phyloP scores from a whole-genome alignment of 176 grass and related monocot genomes.

The Oryza punctata region DNA sequence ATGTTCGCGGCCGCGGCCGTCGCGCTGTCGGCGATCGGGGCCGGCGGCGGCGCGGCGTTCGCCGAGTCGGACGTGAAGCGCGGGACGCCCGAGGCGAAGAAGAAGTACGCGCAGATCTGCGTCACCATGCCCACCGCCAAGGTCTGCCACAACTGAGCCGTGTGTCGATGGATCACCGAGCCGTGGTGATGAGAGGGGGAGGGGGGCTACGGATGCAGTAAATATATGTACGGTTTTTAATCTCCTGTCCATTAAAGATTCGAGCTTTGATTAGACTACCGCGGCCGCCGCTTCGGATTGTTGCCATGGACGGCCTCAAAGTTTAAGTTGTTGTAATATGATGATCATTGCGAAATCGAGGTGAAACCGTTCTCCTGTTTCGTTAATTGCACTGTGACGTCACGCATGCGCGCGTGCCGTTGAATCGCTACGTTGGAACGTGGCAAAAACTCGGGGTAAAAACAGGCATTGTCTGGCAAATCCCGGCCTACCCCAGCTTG shows the following conservation, averaged over 20 bases:
- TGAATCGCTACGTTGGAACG: no score
- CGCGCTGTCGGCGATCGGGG: constrained; percentile 31
- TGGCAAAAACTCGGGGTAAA: no score
- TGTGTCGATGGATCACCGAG: neutral
- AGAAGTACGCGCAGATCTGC: constrained; percentile 74
- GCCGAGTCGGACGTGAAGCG: constrained; percentile 49
- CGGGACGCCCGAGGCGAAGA: constrained; percentile 62
- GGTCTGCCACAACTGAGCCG: constrained; percentile 67
- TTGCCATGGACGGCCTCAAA: constrained; percentile 38
- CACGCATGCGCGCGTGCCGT: no score
- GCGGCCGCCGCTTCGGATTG: neutral
- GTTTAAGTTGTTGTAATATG: constrained; percentile 18
- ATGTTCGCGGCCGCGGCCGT: constrained; percentile 59
- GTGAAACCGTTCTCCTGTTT: constrained; percentile 21
- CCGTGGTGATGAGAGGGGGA: neutral
- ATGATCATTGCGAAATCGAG: constrained; percentile 37
- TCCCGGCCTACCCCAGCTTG: no score
- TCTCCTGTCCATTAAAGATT: neutral
- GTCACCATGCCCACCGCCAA: constrained; percentile 83
- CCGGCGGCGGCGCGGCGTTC: constrained; percentile 20
- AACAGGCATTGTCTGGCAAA: no score
- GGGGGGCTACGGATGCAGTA: neutral
- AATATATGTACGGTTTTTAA: constrained; percentile 45
- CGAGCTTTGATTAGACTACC: constrained; percentile 26
- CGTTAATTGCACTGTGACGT: neutral